A percentile compares a stretch with the other conserved stretches of the same genome.
These are phyloP conservation scores for Hyphodiscus hymeniophilus DNA, from an alignment of 495 filamentous ascomycete genomes.

Conservation along the genomic window DNA sequence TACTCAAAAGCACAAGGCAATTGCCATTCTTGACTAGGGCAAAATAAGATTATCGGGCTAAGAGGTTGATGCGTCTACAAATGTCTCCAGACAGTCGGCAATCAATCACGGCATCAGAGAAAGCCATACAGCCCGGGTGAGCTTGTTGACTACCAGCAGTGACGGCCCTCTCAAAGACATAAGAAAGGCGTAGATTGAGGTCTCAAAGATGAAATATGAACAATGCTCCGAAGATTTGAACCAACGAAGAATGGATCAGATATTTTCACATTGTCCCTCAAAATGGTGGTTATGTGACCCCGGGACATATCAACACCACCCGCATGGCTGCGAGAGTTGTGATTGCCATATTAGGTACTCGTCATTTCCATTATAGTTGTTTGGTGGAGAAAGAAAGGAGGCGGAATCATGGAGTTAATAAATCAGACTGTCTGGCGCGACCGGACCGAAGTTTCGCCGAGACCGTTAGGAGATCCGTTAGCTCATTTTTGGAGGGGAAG, in stretches of 20 bases:
- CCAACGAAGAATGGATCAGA: conserved; percentile 35
- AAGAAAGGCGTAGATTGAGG: not conserved
- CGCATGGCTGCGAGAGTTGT: conserved; percentile 24
- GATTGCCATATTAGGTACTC: conserved; percentile 35
- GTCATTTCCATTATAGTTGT: conserved; percentile 54
- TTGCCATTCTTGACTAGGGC: too few relatives aligned
- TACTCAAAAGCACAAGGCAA: too few relatives aligned
- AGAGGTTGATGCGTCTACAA: too few relatives aligned
- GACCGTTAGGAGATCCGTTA: not conserved
- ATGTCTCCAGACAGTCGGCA: not conserved
- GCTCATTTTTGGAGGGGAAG: not conserved
- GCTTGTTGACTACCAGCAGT: not conserved
- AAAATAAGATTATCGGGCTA: too few relatives aligned
- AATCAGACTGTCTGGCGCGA: not conserved
- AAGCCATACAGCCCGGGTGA: too few relatives aligned
- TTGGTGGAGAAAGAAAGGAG: conserved; percentile 29
- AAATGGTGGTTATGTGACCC: conserved; percentile 45
- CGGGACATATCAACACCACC: conserved; percentile 46
- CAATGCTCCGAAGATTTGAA: conserved; percentile 10
- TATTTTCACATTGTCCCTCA: conserved; percentile 46
- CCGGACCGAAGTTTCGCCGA: not conserved
- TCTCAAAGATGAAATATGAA: conserved; percentile 1
- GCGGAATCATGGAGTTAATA: not conserved
- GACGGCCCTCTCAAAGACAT: not conserved
- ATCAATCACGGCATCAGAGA: not conserved